These are phyloP conservation scores for Macaranga tanarius DNA, from an alignment of 441 rosid genomes.

Conservation along the genomic window DNA sequence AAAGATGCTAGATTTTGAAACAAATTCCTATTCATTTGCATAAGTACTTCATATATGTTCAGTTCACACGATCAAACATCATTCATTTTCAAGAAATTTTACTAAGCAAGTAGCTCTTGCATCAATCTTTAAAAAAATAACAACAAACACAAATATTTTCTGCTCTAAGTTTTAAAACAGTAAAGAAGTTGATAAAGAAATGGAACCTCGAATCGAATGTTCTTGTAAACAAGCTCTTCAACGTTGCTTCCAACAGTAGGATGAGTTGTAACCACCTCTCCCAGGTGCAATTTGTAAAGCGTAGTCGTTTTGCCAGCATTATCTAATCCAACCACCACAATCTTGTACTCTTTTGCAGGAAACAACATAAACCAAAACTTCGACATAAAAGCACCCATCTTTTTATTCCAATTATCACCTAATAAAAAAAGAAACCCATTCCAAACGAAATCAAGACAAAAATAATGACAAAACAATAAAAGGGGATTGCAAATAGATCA, in stretches of 20 bases:
- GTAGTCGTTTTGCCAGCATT: conserved; percentile 99
- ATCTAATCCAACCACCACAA: conserved; percentile 94
- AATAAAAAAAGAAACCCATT: background rate
- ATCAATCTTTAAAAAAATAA: conserved; percentile 5
- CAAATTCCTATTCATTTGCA: background rate
- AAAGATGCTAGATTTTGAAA: conserved; percentile 8
- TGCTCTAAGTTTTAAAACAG: background rate
- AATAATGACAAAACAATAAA: background rate
- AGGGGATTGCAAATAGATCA: background rate
- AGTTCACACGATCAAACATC: no score
- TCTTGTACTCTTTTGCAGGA: conserved; percentile 97
- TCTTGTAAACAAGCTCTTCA: conserved; percentile 95
- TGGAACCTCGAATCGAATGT: conserved; percentile 86
- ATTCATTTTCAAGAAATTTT: background rate
- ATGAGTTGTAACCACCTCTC: conserved; percentile 98
- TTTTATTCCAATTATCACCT: conserved; percentile 17
- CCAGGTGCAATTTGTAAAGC: conserved; percentile 88
- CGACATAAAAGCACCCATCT: conserved; percentile 82
- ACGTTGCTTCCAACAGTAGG: conserved; percentile 98
- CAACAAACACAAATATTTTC: background rate
- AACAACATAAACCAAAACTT: conserved; percentile 97
- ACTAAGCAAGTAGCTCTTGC: background rate
- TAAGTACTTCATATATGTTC: background rate
- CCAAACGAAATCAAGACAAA: background rate
- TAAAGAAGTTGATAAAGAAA: background rate